These are phyloP conservation scores for Miamiensis avidus DNA, from an alignment of 169 alveolate genomes.

Conservation along the genomic window DNA sequence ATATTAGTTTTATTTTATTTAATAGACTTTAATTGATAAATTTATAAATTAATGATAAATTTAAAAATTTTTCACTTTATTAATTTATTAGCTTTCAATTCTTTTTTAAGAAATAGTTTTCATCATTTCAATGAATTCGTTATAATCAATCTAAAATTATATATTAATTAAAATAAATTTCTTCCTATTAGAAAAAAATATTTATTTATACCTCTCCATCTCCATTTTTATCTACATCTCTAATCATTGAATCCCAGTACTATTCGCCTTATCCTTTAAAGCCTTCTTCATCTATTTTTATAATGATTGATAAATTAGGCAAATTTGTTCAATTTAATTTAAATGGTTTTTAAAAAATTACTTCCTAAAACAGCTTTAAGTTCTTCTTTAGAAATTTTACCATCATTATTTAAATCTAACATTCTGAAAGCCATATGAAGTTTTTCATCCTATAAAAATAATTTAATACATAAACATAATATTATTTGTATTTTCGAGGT, in stretches of 20 bases:
- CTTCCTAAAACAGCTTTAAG: constrained; percentile 47
- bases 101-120: constrained; percentile 24
- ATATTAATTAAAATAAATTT: background rate
- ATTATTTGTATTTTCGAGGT: background rate
- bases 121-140: constrained; percentile 52
- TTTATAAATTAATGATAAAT: too few species aligned
- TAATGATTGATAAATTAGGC: background rate
- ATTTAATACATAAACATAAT: background rate
- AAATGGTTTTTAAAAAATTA: too few species aligned
- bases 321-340: too few species aligned
- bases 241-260: constrained; percentile 47
- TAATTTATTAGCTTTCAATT: background rate
- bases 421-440: constrained; percentile 60
- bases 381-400: constrained; percentile 64
- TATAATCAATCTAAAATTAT: constrained; percentile 40
- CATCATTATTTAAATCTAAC: constrained; percentile 69
- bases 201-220: constrained; percentile 48
- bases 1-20: too few species aligned
- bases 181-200: background rate
- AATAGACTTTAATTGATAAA: too few species aligned
- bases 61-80: background rate
- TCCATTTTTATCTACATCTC: constrained; percentile 61
- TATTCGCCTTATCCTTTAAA: constrained; percentile 22
- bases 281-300: constrained; percentile 16
- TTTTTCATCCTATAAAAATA: constrained; percentile 40